A percentile compares a stretch with the other conserved stretches of the same genome.
Conservation (phyloP, 768 basidiomycete genomes). For the Xerocomellus amylosporus region DNA sequence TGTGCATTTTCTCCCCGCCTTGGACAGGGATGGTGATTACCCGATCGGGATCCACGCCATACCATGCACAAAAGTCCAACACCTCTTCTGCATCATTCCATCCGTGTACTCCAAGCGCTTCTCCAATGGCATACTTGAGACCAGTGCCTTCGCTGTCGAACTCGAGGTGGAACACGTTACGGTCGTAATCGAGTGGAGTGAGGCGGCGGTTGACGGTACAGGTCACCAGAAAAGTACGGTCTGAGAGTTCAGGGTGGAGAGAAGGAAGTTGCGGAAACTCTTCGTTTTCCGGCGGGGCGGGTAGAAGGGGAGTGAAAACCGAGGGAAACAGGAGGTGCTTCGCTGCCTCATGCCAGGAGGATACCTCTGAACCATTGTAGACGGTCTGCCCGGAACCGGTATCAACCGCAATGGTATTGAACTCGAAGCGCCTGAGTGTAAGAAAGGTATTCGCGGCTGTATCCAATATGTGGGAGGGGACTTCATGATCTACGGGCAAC, state of each 20-base stretch:
- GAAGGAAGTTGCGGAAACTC: slow-evolving; percentile 60
- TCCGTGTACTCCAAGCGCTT: slow-evolving; percentile 95
- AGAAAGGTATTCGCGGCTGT: slow-evolving; percentile 23
- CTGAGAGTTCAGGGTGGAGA: slow-evolving; percentile 81
- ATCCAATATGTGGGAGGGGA: slow-evolving; percentile 16
- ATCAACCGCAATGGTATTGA: slow-evolving; percentile 74
- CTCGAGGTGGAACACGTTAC: slow-evolving; percentile 98
- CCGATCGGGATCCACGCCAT: slow-evolving; percentile 76
- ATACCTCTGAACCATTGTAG: slow-evolving; percentile 57
- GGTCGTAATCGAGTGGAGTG: slow-evolving; percentile 93
- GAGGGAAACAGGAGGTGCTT: slow-evolving; percentile 88
- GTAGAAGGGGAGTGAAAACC: slow-evolving; percentile 58
- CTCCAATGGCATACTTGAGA: slow-evolving; percentile 92
- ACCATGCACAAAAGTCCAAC: slow-evolving; percentile 86
- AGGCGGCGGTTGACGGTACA: slow-evolving; percentile 93
- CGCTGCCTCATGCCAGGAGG: slow-evolving; percentile 82
- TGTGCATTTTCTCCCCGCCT: slow-evolving; percentile 72
- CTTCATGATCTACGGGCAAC: slow-evolving; percentile 29
- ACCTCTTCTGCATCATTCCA: slow-evolving; percentile 95
- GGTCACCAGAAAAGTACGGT: slow-evolving; percentile 90
- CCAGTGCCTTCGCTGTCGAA: slow-evolving; percentile 91
- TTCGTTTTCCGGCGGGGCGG: slow-evolving; percentile 32
- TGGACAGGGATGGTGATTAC: slow-evolving; percentile 78
- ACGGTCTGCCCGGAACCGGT: slow-evolving; percentile 54
- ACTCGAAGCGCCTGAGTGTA: slow-evolving; percentile 56